phyloP scores from a whole-genome alignment of 192 early-diverging fungal species.

The Thoreauomyces humboldtii region DNA sequence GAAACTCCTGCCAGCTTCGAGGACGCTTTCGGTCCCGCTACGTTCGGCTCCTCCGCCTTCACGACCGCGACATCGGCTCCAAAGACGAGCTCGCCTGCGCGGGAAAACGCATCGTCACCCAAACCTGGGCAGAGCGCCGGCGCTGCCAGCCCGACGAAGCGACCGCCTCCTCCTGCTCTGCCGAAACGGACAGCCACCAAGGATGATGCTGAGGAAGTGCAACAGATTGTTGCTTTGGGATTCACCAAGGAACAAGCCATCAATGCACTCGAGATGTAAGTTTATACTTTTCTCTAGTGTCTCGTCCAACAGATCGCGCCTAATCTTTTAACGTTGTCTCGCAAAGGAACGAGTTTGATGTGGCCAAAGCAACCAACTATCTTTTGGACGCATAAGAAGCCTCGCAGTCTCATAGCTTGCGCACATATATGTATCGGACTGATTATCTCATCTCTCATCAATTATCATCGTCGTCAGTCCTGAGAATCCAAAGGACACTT shows the following conservation, averaged over 20 bases:
- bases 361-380: slow-evolving; percentile 34
- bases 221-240: slow-evolving; percentile 37
- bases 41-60: too few relatives aligned
- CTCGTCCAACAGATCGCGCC: background rate
- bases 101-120: too few relatives aligned
- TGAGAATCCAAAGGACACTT: too few relatives aligned
- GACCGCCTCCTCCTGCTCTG: background rate
- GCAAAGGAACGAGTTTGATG: slow-evolving; percentile 34
- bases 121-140: background rate
- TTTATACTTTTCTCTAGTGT: background rate
- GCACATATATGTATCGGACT: too few relatives aligned
- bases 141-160: too few relatives aligned
- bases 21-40: too few relatives aligned
- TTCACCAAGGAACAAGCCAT: slow-evolving; percentile 43
- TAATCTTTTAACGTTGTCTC: background rate
- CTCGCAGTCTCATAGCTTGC: too few relatives aligned
- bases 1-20: too few relatives aligned
- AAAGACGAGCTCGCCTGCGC: too few relatives aligned
- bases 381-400: slow-evolving; percentile 26
- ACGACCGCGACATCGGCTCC: too few relatives aligned
- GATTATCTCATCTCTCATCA: too few relatives aligned
- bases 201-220: slow-evolving; percentile 36
- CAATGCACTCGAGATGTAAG: slow-evolving; percentile 39
- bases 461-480: too few relatives aligned
- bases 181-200: background rate